These are phyloP conservation scores for Senna siamea DNA, from an alignment of 306 rosid genomes.

Conservation along the genomic window DNA sequence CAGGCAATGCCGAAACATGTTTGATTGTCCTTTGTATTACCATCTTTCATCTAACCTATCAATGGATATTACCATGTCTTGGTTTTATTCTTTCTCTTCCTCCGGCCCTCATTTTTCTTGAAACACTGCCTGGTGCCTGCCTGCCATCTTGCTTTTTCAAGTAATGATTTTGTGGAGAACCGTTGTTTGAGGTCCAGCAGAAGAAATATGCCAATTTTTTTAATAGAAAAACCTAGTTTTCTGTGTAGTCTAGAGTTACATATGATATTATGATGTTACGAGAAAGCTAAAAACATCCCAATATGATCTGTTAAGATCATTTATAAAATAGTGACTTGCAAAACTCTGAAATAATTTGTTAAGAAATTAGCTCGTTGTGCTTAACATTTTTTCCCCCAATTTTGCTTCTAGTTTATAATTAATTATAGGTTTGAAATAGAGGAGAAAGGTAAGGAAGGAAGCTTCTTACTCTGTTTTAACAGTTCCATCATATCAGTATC, in stretches of 20 bases:
- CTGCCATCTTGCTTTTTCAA: not conserved
- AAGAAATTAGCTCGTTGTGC: not conserved
- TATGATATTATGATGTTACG: not conserved
- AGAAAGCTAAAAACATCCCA: not conserved
- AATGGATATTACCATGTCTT: not conserved
- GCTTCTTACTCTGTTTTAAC: too few relatives aligned
- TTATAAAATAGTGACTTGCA: too few relatives aligned
- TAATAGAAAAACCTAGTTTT: not conserved
- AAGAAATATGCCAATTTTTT: slow-evolving; percentile 1
- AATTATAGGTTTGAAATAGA: too few relatives aligned
- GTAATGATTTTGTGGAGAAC: slow-evolving; percentile 26
- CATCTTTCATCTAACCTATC: too few relatives aligned
- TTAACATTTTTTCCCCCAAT: too few relatives aligned
- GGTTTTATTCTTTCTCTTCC: not conserved
- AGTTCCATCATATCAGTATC: too few relatives aligned
- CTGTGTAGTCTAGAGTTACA: slow-evolving; percentile 16
- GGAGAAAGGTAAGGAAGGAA: too few relatives aligned
- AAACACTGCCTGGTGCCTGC: not conserved
- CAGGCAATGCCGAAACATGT: slow-evolving; percentile 4
- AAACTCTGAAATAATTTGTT: too few relatives aligned
- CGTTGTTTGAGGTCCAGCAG: slow-evolving; percentile 12
- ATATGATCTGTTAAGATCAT: not conserved
- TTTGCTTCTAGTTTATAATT: too few relatives aligned
- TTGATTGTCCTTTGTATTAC: slow-evolving; percentile 25
- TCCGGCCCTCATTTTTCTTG: not conserved